phyloP scores from a whole-genome alignment of 139 green algal species.

The Dunaliella primolecta region DNA sequence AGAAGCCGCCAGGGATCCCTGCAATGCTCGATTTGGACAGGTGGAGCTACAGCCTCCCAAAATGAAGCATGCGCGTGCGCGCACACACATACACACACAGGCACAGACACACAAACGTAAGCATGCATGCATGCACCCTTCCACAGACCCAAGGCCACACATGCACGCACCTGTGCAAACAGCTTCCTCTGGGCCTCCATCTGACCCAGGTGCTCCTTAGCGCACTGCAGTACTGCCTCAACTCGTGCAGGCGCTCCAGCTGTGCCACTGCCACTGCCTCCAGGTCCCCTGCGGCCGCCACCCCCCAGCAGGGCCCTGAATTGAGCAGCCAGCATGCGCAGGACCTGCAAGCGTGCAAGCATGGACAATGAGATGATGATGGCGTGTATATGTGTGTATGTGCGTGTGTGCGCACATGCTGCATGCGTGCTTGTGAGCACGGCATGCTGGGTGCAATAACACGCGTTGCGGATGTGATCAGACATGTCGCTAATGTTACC shows the following conservation, averaged over 20 bases:
- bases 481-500: no score
- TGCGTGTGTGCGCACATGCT: no score
- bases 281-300: background rate
- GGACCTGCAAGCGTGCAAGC: background rate
- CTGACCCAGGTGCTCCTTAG: slow-evolving; percentile 50
- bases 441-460: no score
- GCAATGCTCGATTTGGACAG: no score
- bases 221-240: slow-evolving; percentile 28
- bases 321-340: background rate
- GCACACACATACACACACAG: background rate
- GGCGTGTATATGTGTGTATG: no score
- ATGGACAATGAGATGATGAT: no score
- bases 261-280: background rate
- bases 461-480: no score
- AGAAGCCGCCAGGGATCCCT: no score
- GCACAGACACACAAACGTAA: background rate
- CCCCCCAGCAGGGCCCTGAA: background rate
- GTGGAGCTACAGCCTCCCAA: no score
- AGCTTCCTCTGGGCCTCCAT: slow-evolving; percentile 65
- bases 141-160: background rate
- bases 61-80: background rate
- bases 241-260: no score
- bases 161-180: slow-evolving; percentile 51
- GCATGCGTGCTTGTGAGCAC: no score
- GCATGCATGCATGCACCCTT: background rate